Base-by-base conservation (phyloP, 2,329 filamentous ascomycete genomes). In the Teratosphaeria gauchensis region DNA sequence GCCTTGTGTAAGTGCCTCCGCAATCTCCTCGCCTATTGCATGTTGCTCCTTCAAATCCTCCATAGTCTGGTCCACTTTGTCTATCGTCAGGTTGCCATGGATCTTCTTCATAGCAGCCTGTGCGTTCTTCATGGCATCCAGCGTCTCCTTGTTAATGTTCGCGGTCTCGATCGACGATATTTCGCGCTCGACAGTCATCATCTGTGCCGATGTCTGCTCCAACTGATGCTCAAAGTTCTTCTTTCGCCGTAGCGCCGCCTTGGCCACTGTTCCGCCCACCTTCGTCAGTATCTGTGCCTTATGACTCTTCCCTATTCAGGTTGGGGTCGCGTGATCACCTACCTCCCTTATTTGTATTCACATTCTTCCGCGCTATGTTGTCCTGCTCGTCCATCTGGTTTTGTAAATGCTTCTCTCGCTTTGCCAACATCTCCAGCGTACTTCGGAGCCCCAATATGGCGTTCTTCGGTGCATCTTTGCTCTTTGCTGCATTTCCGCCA, bases 131-230 rank as follows among this genome's bases (percentile, higher is more conserved):
- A 99, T 96, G 7, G 92, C 92, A 66, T 87, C 84, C 64, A 97
- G 80, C 12, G 94, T 99, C 80, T 96, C 92, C 77, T 92, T 87
- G 81, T 99, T 99, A 80, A 99, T 96, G 74, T 97, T 99, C 62
- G 94, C 94, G 54, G 92, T 90, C 76, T 99, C 94, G 78, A 99
- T 97, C 61, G 89, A 87, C 74, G 94, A 94, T 71, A 97, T 95
- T 74, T 99, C 91, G 71, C 92, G 88, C 75, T 99, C 94, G 52
- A 99, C 81, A 24, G 94, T 95, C 68, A 86, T 84, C 71, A 97
- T 95, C 77, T 97, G 92, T 33, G 88, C 84, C 60, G 84, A 82
- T 1, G 92, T 97, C 77, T 96, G 92, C 66, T 96, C 90, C 60
- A 96, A 84, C 58, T 89, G 90, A 74, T 92, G 88, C 75, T 97